Conservation (phyloP, 176 grass and related monocot genomes). For the Ampelocalamus luodianensis region DNA sequence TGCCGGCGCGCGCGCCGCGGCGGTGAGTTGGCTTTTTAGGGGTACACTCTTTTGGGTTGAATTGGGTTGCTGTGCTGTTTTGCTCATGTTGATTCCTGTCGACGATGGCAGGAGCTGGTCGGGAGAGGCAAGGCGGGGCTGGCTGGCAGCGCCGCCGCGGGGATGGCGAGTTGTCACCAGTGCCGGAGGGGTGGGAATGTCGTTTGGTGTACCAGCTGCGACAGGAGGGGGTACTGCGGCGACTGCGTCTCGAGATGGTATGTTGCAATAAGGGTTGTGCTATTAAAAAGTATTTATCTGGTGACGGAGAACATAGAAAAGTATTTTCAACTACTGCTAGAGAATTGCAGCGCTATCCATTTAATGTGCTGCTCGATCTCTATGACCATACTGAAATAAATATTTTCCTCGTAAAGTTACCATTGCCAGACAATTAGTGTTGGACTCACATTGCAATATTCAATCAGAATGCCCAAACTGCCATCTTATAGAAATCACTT, state of each 20-base stretch:
- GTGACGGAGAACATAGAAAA: background rate
- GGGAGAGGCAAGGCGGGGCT: slow-evolving; percentile 9
- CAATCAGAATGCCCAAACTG: background rate
- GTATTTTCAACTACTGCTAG: background rate
- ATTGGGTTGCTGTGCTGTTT: background rate
- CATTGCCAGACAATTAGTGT: background rate
- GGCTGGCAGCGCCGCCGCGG: background rate
- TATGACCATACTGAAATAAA: background rate
- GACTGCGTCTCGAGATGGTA: slow-evolving; percentile 83
- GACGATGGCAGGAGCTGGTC: slow-evolving; percentile 42
- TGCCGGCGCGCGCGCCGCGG: background rate
- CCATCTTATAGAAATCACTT: background rate
- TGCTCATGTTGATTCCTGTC: slow-evolving; percentile 8
- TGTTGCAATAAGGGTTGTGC: background rate
- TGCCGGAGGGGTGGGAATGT: slow-evolving; percentile 58
- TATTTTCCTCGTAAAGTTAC: background rate
- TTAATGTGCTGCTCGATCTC: background rate
- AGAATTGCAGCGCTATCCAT: background rate
- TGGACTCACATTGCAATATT: background rate
- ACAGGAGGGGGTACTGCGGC: slow-evolving; percentile 76
- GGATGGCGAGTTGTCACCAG: slow-evolving; percentile 68
- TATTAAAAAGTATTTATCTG: too few species aligned
- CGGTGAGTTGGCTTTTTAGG: slow-evolving; percentile 40
- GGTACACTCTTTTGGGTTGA: background rate
- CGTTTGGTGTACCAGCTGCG: slow-evolving; percentile 76